A percentile compares a stretch with the other conserved stretches of the same genome.
Evolutionary conservation across 2,329 filamentous ascomycete species (phyloP).

Genomic region (Fusarium liriodendri): DNA sequence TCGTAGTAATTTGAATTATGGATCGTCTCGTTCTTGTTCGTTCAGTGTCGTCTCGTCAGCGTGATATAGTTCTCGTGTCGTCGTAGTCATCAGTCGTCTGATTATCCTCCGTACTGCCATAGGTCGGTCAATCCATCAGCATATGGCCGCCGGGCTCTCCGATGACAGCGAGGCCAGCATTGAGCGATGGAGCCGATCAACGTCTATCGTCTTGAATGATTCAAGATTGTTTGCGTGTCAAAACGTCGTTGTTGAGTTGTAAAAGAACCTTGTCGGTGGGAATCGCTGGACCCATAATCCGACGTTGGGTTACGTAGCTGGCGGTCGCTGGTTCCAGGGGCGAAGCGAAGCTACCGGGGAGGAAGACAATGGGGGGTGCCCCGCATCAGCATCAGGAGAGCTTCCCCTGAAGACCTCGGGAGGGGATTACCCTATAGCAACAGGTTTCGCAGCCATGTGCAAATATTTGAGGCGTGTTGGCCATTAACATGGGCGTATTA

Average conservation of each 20-base stretch:
- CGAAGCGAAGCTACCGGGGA: neutral
- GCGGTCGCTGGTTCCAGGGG: constrained; percentile 6
- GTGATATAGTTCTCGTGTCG: neutral
- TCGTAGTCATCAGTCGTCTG: constrained; percentile 19
- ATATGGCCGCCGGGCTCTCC: constrained; percentile 34
- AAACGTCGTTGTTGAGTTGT: constrained; percentile 8
- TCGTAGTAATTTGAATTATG: constrained; percentile 6
- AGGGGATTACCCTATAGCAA: constrained; percentile 35
- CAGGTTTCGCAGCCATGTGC: neutral
- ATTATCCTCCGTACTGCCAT: constrained; percentile 24
- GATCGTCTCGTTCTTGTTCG: neutral
- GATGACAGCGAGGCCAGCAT: constrained; percentile 28
- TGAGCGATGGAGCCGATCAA: neutral
- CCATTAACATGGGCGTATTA: neutral
- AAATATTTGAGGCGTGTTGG: neutral
- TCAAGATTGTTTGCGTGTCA: neutral
- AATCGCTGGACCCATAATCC: neutral
- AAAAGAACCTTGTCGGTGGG: constrained; percentile 10
- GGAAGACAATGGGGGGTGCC: constrained; percentile 12
- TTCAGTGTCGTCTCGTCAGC: neutral
- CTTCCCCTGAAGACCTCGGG: constrained; percentile 1
- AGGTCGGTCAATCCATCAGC: constrained; percentile 27
- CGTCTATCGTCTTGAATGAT: neutral
- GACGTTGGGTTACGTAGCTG: constrained; percentile 27
- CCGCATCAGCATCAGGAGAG: constrained; percentile 26